phyloP scores from a whole-genome alignment of 352 stramenopile genomes.

The Achlya hypogyna region DNA sequence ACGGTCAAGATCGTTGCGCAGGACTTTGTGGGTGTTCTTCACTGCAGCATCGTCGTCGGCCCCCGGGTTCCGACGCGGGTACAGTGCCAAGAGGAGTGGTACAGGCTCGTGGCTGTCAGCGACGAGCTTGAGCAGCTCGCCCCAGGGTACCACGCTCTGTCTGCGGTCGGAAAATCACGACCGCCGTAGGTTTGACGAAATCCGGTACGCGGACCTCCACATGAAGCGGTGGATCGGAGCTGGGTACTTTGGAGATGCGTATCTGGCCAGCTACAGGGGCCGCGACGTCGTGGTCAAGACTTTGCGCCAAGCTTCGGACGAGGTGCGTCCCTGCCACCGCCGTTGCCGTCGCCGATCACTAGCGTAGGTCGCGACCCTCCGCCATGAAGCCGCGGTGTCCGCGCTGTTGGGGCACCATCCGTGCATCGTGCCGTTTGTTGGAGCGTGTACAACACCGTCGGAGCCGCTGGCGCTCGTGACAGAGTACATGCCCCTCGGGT shows the following conservation, averaged over 20 bases:
- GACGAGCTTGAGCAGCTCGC: conserved; percentile 7
- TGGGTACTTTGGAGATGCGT: conserved; percentile 54
- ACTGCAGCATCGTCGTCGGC: conserved; percentile 50
- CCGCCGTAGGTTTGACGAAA: conserved; percentile 22
- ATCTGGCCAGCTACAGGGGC: conserved; percentile 51
- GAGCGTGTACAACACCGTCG: conserved; percentile 27
- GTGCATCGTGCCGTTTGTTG: conserved; percentile 54
- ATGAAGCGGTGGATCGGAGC: conserved; percentile 48
- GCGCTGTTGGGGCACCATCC: conserved; percentile 66
- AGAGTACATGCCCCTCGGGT: conserved; percentile 60
- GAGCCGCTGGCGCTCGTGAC: conserved; percentile 39
- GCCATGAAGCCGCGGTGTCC: conserved; percentile 63
- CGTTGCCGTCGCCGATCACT: no score
- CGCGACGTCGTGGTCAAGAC: conserved; percentile 59
- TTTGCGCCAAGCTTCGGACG: conserved; percentile 35
- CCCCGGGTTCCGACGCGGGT: background rate
- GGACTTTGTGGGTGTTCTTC: conserved; percentile 21
- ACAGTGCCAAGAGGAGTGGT: conserved; percentile 1
- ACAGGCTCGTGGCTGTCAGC: background rate
- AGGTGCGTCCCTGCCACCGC: no score
- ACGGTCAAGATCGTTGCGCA: conserved; percentile 38
- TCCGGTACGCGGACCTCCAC: conserved; percentile 39
- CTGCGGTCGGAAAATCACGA: no score
- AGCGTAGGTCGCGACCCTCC: conserved; percentile 40
- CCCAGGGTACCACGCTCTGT: conserved; percentile 21